These are phyloP conservation scores for Gnomoniopsis sp. DNA, from an alignment of 2,329 filamentous ascomycete genomes.

Conservation along the genomic window DNA sequence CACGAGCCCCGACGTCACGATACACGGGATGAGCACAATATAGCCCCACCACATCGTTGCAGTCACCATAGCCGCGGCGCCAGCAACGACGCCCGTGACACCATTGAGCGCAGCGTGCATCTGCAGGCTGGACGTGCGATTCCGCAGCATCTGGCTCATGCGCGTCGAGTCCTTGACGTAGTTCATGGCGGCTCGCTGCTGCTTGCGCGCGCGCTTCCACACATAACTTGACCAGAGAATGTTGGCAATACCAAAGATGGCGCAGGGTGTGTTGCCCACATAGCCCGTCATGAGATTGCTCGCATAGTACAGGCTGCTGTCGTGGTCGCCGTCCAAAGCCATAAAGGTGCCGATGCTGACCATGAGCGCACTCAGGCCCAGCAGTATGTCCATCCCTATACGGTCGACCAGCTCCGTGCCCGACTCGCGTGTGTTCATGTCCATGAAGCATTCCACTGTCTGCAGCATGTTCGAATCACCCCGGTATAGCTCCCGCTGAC, in stretches of 20 bases:
- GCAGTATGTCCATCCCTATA: slow-evolving; percentile 45
- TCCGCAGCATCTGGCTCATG: slow-evolving; percentile 29
- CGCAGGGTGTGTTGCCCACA: slow-evolving; percentile 49
- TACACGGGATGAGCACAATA: slow-evolving; percentile 46
- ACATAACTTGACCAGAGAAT: slow-evolving; percentile 44
- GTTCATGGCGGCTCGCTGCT: slow-evolving; percentile 27
- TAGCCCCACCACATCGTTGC: slow-evolving; percentile 52
- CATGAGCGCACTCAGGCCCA: slow-evolving; percentile 46
- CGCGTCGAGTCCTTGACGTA: slow-evolving; percentile 24
- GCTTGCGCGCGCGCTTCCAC: slow-evolving; percentile 35
- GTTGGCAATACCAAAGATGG: slow-evolving; percentile 46
- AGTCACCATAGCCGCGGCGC: slow-evolving; percentile 47
- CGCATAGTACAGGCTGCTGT: slow-evolving; percentile 37
- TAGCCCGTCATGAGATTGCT: slow-evolving; percentile 55
- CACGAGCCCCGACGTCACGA: slow-evolving; percentile 40
- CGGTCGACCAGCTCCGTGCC: slow-evolving; percentile 49
- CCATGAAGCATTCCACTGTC: slow-evolving; percentile 34
- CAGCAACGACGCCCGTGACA: slow-evolving; percentile 42
- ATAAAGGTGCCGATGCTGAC: slow-evolving; percentile 50
- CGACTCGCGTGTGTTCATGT: slow-evolving; percentile 45
- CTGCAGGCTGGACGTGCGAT: slow-evolving; percentile 38
- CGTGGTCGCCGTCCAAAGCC: slow-evolving; percentile 46
- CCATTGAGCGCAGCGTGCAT: slow-evolving; percentile 43
- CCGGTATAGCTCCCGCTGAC: slow-evolving; percentile 17
- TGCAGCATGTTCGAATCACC: slow-evolving; percentile 20